Base-by-base conservation (phyloP, 2,329 filamentous ascomycete genomes). In the Sporothrix euskadiensis region DNA sequence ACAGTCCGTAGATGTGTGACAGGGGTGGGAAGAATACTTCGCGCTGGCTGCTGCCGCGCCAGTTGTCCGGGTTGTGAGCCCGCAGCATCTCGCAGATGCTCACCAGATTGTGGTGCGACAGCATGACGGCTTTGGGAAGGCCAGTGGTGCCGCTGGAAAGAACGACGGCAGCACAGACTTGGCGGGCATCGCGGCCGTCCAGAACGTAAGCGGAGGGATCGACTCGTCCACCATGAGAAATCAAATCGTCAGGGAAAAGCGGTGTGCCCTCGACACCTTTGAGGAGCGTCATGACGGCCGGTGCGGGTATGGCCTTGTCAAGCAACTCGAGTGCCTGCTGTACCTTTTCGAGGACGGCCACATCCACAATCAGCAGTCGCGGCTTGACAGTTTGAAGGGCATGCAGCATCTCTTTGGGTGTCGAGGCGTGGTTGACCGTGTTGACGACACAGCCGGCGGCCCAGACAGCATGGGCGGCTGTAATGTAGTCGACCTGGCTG, bases 61-160 rank as follows among this genome's bases (percentile, higher is more conserved):
- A 77, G 1, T 78, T 79, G 35, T 75, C 74, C 71, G 77, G 75
- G 75, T 79, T 80, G 74, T 78, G 79, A 19, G 78, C 77, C 16
- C 80, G 80, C 66, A 75, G 76, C 30, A 80, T 74, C 72, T 78
- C 74, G n/a, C 79, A 74, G 75, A 81, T 78, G 1, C 84, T 78
- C 0, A 86, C 82, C 57, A 84, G 78, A 77, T 85, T 86, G 44
- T 77, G 76, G 72, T 86, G 84, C 5, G 84, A 85, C 0, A 86
- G 76, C 22, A 79, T 78, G 73, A 85, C 84, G 6, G 83, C 84
- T 76, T 86, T 86, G 10, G 84, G 84, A 3, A 83, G 74, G 1
- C 85, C 84, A 0, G 85, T 86, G 0, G 85, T 86, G 30, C 84
- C 85, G 63, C 84, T 85, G 39, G 83, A 85, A 75, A 85, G 85